These are phyloP conservation scores for Spiromastix sp. DNA, from an alignment of 2,329 filamentous ascomycete genomes.

Conservation along the genomic window DNA sequence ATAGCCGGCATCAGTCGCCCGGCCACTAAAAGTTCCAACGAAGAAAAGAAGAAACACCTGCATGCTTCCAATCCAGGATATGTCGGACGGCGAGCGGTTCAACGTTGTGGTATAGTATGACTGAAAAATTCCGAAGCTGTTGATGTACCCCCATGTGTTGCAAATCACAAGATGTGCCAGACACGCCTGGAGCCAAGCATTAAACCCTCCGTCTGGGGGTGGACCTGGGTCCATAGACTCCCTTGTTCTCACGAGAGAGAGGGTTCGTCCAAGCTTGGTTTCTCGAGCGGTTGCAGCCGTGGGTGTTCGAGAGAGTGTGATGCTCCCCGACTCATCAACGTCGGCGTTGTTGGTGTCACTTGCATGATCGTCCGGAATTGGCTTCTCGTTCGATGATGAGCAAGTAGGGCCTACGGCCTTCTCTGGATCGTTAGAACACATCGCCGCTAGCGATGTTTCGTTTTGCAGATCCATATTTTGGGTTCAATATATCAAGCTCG, in stretches of 20 bases:
- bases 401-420: neutral
- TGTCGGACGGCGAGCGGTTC: constrained; percentile 34
- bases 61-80: constrained; percentile 44
- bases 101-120: constrained; percentile 39
- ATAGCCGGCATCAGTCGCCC: constrained; percentile 42
- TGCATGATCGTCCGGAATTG: neutral
- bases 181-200: constrained; percentile 47
- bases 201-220: constrained; percentile 41
- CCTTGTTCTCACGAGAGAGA: constrained; percentile 27
- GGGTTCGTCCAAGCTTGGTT: constrained; percentile 16
- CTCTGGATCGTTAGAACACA: constrained; percentile 1
- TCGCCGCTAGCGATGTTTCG: too few relatives aligned
- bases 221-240: constrained; percentile 28
- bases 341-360: neutral
- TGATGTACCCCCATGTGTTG: constrained; percentile 46
- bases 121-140: constrained; percentile 48
- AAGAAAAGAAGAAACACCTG: constrained; percentile 43
- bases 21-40: constrained; percentile 41
- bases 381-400: neutral
- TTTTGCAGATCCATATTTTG: too few relatives aligned
- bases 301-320: neutral
- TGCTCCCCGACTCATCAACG: neutral
- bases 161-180: constrained; percentile 45
- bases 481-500: too few relatives aligned
- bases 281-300: neutral